phyloP scores from a whole-genome alignment of 108 stramenopile genomes.

The Cyclotella kingstonii region DNA sequence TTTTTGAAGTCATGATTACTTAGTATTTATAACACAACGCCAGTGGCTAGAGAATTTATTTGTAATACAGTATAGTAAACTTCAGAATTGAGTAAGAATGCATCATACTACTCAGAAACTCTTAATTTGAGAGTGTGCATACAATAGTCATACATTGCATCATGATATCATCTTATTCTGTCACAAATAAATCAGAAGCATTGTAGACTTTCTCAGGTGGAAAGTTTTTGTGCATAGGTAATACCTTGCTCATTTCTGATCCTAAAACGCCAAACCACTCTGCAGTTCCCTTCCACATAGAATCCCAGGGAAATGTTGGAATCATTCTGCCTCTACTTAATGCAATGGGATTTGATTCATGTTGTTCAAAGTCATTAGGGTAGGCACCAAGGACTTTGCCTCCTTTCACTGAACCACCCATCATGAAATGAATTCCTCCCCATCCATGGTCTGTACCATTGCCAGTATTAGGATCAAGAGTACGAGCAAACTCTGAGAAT shows the following conservation, averaged over 20 bases:
- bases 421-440: constrained; percentile 54
- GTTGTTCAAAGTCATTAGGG: constrained; percentile 46
- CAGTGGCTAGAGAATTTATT: too few relatives aligned
- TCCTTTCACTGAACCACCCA: constrained; percentile 57
- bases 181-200: constrained; percentile 18
- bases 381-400: constrained; percentile 58
- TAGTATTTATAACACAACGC: too few relatives aligned
- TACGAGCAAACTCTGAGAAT: constrained; percentile 67
- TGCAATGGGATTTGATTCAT: constrained; percentile 33
- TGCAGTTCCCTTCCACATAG: constrained; percentile 56
- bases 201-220: constrained; percentile 1
- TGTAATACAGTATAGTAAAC: too few relatives aligned
- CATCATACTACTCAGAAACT: too few relatives aligned
- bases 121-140: too few relatives aligned
- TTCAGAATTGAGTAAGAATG: too few relatives aligned
- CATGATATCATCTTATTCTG: too few relatives aligned
- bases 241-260: constrained; percentile 26
- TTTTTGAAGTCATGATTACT: too few relatives aligned
- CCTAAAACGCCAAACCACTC: constrained; percentile 45
- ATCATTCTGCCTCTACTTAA: constrained; percentile 67
- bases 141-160: too few relatives aligned
- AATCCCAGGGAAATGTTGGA: constrained; percentile 71
- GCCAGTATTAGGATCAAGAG: constrained; percentile 69
- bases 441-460: constrained; percentile 76
- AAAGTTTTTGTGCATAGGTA: constrained; percentile 48